Evolutionary conservation across 257 asterid genomes (phyloP).

Genomic region (Verbena officinalis): DNA sequence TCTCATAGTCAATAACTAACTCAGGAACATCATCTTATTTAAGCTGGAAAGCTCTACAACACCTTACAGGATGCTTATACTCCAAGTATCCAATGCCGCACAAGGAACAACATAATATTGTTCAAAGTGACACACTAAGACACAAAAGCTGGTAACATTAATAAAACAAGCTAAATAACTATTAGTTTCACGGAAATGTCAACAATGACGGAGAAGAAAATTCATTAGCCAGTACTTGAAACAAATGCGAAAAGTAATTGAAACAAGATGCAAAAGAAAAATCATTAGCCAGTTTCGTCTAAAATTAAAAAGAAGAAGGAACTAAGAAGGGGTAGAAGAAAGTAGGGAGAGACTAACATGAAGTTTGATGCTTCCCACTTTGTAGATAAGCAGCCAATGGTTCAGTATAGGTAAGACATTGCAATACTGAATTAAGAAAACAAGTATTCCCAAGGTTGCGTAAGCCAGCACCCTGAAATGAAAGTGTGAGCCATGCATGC

Average conservation of each 20-base stretch:
- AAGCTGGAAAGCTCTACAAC: neutral
- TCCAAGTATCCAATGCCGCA: neutral
- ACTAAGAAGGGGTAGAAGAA: neutral
- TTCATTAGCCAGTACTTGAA: neutral
- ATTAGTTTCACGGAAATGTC: neutral
- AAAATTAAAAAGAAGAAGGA: neutral
- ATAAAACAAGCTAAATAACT: neutral
- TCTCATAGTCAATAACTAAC: neutral
- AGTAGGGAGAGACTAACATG: constrained; percentile 64
- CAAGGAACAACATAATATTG: neutral
- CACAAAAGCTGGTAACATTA: neutral
- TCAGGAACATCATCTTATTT: neutral
- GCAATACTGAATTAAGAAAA: constrained; percentile 90
- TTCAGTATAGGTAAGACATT: constrained; percentile 94
- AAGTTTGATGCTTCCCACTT: constrained; percentile 91
- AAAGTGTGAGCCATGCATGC: constrained; percentile 19
- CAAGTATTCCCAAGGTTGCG: constrained; percentile 98
- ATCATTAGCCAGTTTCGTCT: neutral
- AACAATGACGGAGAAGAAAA: neutral
- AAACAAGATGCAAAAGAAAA: neutral
- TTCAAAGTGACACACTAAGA: neutral
- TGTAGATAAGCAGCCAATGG: constrained; percentile 97
- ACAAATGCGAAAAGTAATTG: neutral
- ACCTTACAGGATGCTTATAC: neutral
- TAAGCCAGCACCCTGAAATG: constrained; percentile 95